phyloP scores from a whole-genome alignment of 345 rosid genomes.

The Eucalyptus lansdowneana region DNA sequence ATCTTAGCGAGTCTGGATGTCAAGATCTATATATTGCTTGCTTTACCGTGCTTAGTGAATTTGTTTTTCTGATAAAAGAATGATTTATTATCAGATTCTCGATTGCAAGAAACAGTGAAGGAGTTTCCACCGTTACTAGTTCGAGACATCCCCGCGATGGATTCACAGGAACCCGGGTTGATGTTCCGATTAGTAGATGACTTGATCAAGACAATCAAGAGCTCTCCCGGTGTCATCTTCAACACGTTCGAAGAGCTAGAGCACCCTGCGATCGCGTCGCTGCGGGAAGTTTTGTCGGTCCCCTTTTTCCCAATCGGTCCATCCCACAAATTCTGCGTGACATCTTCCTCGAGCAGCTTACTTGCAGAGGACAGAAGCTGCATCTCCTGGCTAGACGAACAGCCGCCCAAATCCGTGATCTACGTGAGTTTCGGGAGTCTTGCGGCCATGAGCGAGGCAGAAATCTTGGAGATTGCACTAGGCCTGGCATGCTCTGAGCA shows the following conservation, averaged over 20 bases:
- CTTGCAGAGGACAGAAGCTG: constrained; percentile 4
- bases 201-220: constrained; percentile 13
- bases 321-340: constrained; percentile 9
- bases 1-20: not conserved
- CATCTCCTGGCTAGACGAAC: constrained; percentile 23
- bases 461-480: constrained; percentile 12
- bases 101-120: constrained; percentile 10
- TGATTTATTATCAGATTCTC: constrained; percentile 5
- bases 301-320: constrained; percentile 14
- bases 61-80: not conserved
- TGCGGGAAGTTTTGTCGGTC: not conserved
- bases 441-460: not conserved
- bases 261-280: not conserved
- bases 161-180: not conserved
- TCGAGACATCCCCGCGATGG: constrained; percentile 18
- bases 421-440: constrained; percentile 34
- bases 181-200: not conserved
- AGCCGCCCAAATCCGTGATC: constrained; percentile 8
- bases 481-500: constrained; percentile 5
- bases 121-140: constrained; percentile 28
- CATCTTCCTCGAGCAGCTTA: constrained; percentile 10
- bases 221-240: constrained; percentile 14
- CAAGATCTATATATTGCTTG: not conserved
- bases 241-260: constrained; percentile 18
- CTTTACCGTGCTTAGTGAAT: not conserved